These are phyloP conservation scores for Coemansia aciculifera DNA, from an alignment of 192 early-diverging fungal species.

Conservation along the genomic window DNA sequence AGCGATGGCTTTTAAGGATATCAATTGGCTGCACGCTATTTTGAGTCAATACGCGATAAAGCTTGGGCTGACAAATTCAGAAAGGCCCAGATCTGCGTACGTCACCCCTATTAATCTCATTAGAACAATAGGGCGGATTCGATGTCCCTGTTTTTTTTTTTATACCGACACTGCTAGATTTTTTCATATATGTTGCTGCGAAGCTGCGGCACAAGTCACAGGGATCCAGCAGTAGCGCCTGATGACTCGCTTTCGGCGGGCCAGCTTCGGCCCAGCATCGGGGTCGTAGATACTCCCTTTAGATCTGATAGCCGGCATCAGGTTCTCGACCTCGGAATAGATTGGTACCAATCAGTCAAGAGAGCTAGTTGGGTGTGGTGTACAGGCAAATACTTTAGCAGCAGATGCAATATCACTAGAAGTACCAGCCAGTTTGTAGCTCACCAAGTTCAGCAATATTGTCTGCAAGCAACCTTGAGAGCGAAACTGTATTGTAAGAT, in stretches of 20 bases:
- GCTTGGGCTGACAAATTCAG: background rate
- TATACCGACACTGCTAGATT: background rate
- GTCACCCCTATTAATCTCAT: conserved; percentile 1
- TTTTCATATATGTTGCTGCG: background rate
- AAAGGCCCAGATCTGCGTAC: background rate
- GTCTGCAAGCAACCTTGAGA: no score
- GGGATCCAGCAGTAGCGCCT: background rate
- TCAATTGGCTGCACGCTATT: background rate
- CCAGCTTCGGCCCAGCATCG: no score
- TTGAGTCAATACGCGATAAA: background rate
- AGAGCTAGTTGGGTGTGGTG: no score
- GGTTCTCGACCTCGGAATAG: no score
- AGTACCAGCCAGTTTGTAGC: no score
- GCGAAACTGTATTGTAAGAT: no score
- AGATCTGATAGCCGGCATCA: no score
- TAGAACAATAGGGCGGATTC: background rate
- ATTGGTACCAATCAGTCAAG: no score
- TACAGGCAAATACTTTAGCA: no score
- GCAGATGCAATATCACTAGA: no score
- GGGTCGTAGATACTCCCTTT: no score
- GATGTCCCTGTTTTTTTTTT: background rate
- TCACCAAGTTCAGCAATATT: no score
- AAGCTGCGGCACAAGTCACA: background rate
- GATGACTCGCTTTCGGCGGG: background rate
- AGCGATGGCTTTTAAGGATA: background rate